Base-by-base conservation (phyloP, 805 yeast genomes). In the Metschnikowia kunwiensis region DNA sequence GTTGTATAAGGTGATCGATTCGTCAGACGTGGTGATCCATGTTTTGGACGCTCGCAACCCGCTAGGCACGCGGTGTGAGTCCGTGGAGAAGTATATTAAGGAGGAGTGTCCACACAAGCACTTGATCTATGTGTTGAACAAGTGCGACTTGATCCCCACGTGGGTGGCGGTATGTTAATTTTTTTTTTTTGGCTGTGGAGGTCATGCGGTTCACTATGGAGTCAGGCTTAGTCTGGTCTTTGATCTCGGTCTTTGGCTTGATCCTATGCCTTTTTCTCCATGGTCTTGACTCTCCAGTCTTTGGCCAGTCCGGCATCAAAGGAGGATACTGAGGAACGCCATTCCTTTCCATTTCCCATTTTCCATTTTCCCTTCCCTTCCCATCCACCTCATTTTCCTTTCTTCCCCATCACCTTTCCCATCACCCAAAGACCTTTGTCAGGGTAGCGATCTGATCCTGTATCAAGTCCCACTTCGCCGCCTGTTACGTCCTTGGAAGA, bases 401-500 rank as follows among this genome's bases (percentile, higher is more conserved):
- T n/a, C n/a, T n/a, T n/a, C n/a, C n/a, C n/a, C n/a, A 18, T 19
- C 21, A 33, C 13, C 33, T 33, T 32, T 38, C 36, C 29, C 31
- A 20, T 28, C 32, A 46, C 60, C 96, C 96, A 86, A 84, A 79
- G 91, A 75, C 80, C 69, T 77, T 78, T 72, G 93, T 83, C 93
- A 83, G 88, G 93, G 70, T 57, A 68, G 49, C 60, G 57, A 68
- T 72, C 60, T 65, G 19, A n/a, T n/a, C n/a, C n/a, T n/a, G n/a
- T n/a, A n/a, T n/a, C n/a, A n/a, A 53, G 13, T 18, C 15, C 60
- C 61, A 68, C 74, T 54, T 47, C 57, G 70, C 66, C 70, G 83
- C 83, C 97, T 89, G 97, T 91, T 89, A 91, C 91, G 78, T 81
- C 94, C 79, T 85, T 89, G 97, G 97, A 74, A 89, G 80, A 89